These are phyloP conservation scores for Akanthomyces dipterigenus DNA, from an alignment of 2,329 filamentous ascomycete genomes.

Conservation along the genomic window DNA sequence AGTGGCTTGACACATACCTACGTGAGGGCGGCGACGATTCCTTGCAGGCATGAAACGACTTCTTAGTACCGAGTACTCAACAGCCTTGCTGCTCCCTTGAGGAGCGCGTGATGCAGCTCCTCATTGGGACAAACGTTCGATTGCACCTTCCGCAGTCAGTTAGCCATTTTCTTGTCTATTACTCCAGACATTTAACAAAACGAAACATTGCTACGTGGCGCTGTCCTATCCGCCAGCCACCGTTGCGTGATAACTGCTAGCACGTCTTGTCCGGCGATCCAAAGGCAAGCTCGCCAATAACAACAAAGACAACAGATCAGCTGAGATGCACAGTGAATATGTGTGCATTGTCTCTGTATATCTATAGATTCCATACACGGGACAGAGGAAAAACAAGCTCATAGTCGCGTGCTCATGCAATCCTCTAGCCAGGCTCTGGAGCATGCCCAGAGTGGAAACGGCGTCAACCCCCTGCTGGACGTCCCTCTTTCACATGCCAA, in stretches of 20 bases:
- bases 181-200: neutral
- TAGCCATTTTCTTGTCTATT: neutral
- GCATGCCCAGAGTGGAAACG: neutral
- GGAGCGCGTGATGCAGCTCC: slow-evolving; percentile 4
- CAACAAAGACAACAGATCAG: neutral
- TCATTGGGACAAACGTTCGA: neutral
- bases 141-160: neutral
- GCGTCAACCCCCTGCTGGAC: neutral
- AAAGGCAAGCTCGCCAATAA: neutral
- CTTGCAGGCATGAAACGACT: neutral
- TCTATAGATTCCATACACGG: neutral
- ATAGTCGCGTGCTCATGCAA: neutral
- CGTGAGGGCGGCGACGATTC: neutral
- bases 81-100: neutral
- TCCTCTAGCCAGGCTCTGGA: neutral
- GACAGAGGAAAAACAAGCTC: neutral
- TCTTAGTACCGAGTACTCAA: too few relatives aligned
- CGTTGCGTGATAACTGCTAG: neutral
- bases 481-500: slow-evolving; percentile 11
- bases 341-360: neutral
- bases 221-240: neutral
- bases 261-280: neutral
- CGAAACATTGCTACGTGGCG: neutral
- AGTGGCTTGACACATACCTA: neutral
- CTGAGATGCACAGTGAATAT: neutral